phyloP scores from a whole-genome alignment of 768 basidiomycete species.

The Strobilomyces dryophilus region DNA sequence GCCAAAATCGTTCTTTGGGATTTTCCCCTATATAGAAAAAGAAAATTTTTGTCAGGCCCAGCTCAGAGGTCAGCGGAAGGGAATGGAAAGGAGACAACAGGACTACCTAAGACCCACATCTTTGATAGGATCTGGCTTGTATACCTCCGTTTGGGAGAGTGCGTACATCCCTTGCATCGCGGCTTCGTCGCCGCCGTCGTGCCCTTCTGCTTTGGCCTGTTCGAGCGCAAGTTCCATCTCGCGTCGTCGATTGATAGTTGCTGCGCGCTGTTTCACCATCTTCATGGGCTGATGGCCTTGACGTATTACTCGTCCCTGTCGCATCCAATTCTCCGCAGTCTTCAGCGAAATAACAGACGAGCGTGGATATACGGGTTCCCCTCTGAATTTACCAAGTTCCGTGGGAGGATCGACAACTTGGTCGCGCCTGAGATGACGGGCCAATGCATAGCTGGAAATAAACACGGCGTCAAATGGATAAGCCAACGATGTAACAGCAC shows the following conservation, averaged over 20 bases:
- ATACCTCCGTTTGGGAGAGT: slow-evolving; percentile 77
- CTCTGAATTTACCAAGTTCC: slow-evolving; percentile 90
- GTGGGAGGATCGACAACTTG: slow-evolving; percentile 78
- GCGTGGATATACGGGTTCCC: slow-evolving; percentile 88
- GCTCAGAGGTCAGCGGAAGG: background rate
- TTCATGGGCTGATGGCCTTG: slow-evolving; percentile 84
- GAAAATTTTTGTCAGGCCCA: slow-evolving; percentile 4
- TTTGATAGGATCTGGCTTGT: slow-evolving; percentile 72
- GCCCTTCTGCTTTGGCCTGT: slow-evolving; percentile 36
- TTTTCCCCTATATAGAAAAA: slow-evolving; percentile 60
- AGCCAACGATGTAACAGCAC: background rate
- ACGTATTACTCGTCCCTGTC: slow-evolving; percentile 70
- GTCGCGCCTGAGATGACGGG: slow-evolving; percentile 82
- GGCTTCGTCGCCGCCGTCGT: slow-evolving; percentile 43
- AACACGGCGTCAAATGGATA: slow-evolving; percentile 1
- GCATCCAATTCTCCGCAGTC: slow-evolving; percentile 93
- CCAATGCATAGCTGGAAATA: slow-evolving; percentile 66
- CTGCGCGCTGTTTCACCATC: slow-evolving; percentile 79
- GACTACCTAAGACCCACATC: slow-evolving; percentile 71
- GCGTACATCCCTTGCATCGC: slow-evolving; percentile 88
- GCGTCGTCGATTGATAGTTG: slow-evolving; percentile 73
- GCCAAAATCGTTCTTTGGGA: slow-evolving; percentile 95
- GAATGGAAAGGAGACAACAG: background rate
- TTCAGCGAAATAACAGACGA: slow-evolving; percentile 81
- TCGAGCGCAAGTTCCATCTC: slow-evolving; percentile 59